Evolutionary conservation across 1,284 basidiomycete genomes (phyloP).

Genomic region (Rhizoctonia solani): DNA sequence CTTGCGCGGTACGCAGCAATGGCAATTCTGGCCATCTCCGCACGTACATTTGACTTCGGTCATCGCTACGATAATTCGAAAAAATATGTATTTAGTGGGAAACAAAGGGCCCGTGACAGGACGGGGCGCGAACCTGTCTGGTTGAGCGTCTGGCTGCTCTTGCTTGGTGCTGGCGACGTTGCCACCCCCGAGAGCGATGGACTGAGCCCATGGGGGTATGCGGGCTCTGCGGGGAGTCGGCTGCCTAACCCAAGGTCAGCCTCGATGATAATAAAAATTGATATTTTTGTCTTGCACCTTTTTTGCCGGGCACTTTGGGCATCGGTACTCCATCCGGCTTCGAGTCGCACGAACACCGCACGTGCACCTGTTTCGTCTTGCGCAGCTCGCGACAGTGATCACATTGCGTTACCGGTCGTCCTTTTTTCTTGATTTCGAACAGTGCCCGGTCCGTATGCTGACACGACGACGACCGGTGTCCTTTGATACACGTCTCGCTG

Average conservation of each 20-base stretch:
- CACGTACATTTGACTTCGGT: conserved; percentile 52
- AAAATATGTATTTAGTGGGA: too few species aligned
- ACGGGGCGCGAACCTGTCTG: too few species aligned
- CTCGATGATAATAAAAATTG: neutral
- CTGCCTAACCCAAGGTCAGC: conserved; percentile 36
- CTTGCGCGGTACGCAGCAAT: conserved; percentile 58
- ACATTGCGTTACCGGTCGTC: conserved; percentile 79
- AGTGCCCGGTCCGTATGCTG: conserved; percentile 75
- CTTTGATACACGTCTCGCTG: conserved; percentile 82
- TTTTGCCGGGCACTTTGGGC: conserved; percentile 52
- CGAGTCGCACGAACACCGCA: conserved; percentile 62
- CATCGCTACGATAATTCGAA: too few species aligned
- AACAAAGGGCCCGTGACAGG: too few species aligned
- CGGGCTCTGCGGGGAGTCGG: conserved; percentile 58
- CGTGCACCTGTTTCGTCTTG: conserved; percentile 73
- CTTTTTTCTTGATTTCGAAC: conserved; percentile 82
- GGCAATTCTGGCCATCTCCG: conserved; percentile 50
- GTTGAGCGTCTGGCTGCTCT: too few species aligned
- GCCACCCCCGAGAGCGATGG: conserved; percentile 59
- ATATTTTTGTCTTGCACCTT: conserved; percentile 53
- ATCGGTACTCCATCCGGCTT: conserved; percentile 47
- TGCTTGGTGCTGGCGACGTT: conserved; percentile 37
- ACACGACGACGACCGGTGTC: conserved; percentile 77
- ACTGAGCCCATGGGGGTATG: conserved; percentile 68
- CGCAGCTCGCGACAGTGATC: conserved; percentile 74